phyloP scores from a whole-genome alignment of 352 stramenopile species.

The Phytophthora rubi region DNA sequence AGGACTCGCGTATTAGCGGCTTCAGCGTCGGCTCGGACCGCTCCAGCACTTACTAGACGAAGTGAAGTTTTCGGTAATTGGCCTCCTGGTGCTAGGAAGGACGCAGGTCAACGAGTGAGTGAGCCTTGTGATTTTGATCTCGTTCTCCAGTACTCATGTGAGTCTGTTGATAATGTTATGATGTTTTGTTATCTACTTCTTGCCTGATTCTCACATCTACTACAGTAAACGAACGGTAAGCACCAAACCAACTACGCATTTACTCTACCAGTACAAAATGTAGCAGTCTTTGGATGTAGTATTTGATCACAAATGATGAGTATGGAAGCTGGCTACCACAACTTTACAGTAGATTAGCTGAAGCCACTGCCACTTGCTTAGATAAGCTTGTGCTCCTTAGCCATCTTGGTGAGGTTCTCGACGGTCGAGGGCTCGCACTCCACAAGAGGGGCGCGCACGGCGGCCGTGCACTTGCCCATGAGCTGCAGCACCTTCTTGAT shows the following conservation, averaged over 20 bases:
- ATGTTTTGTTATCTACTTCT: slow-evolving; percentile 16
- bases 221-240: not conserved
- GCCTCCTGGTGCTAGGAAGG: slow-evolving; percentile 25
- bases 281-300: not conserved
- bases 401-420: slow-evolving; percentile 63
- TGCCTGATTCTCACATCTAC: not conserved
- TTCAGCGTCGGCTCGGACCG: slow-evolving; percentile 53
- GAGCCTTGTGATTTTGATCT: slow-evolving; percentile 34
- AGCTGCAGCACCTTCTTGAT: slow-evolving; percentile 91
- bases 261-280: not conserved
- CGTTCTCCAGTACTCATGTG: slow-evolving; percentile 14
- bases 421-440: slow-evolving; percentile 73
- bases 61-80: slow-evolving; percentile 26
- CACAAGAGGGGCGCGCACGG: slow-evolving; percentile 79
- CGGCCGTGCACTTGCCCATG: slow-evolving; percentile 83
- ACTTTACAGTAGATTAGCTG: slow-evolving; percentile 6
- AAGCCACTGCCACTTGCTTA: slow-evolving; percentile 31
- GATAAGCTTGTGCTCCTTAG: slow-evolving; percentile 82
- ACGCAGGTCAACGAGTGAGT: slow-evolving; percentile 27
- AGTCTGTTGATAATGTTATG: slow-evolving; percentile 31
- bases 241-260: not conserved
- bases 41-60: slow-evolving; percentile 37
- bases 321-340: slow-evolving; percentile 23
- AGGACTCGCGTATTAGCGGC: slow-evolving; percentile 70
- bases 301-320: slow-evolving; percentile 20